Percentiles rank a stretch among this genome's conserved stretches.
phyloP scores from a whole-genome alignment of 192 early-diverging fungal species.

The Backusella westeae region DNA sequence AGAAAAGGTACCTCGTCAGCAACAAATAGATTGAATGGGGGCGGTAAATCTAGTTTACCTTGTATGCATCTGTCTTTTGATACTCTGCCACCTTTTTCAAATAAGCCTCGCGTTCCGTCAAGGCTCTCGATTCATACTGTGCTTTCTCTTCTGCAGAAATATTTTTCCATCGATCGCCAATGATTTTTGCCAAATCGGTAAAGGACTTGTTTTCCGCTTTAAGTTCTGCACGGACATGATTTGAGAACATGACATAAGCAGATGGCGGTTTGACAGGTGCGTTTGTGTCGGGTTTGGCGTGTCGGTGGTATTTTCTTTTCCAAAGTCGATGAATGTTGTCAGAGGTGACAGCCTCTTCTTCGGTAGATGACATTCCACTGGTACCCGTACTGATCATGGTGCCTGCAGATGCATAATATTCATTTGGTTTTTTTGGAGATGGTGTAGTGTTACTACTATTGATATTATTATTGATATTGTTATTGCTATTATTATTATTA shows the following conservation, averaged over 20 bases:
- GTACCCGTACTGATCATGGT: neutral
- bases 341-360: constrained; percentile 27
- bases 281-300: constrained; percentile 46
- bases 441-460: neutral
- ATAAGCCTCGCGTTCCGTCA: constrained; percentile 33
- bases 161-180: constrained; percentile 47
- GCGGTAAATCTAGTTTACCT: neutral
- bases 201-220: constrained; percentile 38
- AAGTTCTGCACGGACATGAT: constrained; percentile 41
- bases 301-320: constrained; percentile 46
- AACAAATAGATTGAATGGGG: neutral
- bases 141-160: constrained; percentile 31
- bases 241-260: constrained; percentile 49
- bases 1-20: neutral
- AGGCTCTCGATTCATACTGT: constrained; percentile 31
- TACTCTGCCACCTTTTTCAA: constrained; percentile 25
- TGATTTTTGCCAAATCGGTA: constrained; percentile 44
- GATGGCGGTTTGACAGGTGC: constrained; percentile 46
- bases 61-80: constrained; percentile 37
- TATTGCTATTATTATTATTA: neutral
- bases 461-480: neutral
- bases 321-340: constrained; percentile 13
- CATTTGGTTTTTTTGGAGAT: neutral
- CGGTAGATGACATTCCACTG: constrained; percentile 33
- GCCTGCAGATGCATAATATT: constrained; percentile 16